phyloP scores from a whole-genome alignment of 768 basidiomycete species.

The Serendipita vermifera region DNA sequence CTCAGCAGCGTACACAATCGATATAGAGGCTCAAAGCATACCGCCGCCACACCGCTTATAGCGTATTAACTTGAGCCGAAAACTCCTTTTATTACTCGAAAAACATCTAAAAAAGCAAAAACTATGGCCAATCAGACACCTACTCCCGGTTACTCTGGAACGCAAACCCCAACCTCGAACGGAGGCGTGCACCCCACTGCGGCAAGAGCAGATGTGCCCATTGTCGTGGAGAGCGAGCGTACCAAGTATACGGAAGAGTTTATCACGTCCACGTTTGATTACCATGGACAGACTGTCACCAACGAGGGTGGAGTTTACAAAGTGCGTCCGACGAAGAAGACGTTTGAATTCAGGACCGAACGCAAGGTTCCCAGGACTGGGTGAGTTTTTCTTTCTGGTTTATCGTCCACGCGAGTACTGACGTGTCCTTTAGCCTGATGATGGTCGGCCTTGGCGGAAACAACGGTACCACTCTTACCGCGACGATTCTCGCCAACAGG shows the following conservation, averaged over 20 bases:
- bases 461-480: constrained; percentile 88
- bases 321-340: constrained; percentile 64
- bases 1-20: constrained; percentile 81
- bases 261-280: constrained; percentile 70
- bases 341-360: constrained; percentile 84
- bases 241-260: constrained; percentile 68
- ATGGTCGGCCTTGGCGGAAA: constrained; percentile 96
- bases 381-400: constrained; percentile 35
- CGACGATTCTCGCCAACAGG: constrained; percentile 90
- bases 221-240: constrained; percentile 72
- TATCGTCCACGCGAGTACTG: constrained; percentile 1
- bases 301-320: constrained; percentile 61
- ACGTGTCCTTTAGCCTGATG: constrained; percentile 55
- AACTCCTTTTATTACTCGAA: constrained; percentile 26
- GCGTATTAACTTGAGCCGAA: constrained; percentile 17
- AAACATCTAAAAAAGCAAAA: constrained; percentile 21
- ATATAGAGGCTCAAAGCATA: constrained; percentile 78
- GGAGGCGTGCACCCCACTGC: constrained; percentile 80
- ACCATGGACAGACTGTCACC: constrained; percentile 54
- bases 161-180: constrained; percentile 57
- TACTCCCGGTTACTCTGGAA: constrained; percentile 41
- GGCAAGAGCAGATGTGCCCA: constrained; percentile 56
- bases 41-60: constrained; percentile 50
- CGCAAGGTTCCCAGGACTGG: constrained; percentile 82
- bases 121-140: constrained; percentile 20